Conservation (phyloP, 306 rosid species). For the Senna siamea region DNA sequence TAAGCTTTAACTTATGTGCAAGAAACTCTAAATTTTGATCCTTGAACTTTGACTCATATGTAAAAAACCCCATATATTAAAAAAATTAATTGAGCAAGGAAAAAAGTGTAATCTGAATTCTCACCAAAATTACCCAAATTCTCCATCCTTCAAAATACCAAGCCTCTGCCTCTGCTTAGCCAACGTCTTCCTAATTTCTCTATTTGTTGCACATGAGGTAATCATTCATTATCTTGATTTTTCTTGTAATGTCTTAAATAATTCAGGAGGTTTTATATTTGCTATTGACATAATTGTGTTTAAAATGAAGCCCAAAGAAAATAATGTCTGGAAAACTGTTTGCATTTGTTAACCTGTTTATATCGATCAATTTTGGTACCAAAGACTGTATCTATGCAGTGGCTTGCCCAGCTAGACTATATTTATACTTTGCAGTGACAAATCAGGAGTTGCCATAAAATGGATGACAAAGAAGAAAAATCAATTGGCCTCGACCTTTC, state of each 20-base stretch:
- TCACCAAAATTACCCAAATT: no score
- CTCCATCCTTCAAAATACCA: no score
- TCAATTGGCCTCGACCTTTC: neutral
- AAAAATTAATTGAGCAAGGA: no score
- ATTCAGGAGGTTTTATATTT: neutral
- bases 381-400: neutral
- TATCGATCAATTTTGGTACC: neutral
- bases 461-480: neutral
- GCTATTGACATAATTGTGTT: neutral
- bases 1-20: no score
- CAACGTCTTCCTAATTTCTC: no score
- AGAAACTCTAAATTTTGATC: no score
- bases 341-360: neutral
- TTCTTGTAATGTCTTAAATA: conserved; percentile 18
- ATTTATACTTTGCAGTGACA: neutral
- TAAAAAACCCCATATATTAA: no score
- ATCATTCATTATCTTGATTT: conserved; percentile 23
- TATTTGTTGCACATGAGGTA: conserved; percentile 86
- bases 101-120: no score
- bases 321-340: neutral
- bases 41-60: no score
- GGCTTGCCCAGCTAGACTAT: neutral
- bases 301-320: neutral
- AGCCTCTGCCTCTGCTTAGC: no score
- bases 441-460: neutral